These are phyloP conservation scores for Ogataea polymorpha DNA, from an alignment of 805 yeast species.

Conservation along the genomic window DNA sequence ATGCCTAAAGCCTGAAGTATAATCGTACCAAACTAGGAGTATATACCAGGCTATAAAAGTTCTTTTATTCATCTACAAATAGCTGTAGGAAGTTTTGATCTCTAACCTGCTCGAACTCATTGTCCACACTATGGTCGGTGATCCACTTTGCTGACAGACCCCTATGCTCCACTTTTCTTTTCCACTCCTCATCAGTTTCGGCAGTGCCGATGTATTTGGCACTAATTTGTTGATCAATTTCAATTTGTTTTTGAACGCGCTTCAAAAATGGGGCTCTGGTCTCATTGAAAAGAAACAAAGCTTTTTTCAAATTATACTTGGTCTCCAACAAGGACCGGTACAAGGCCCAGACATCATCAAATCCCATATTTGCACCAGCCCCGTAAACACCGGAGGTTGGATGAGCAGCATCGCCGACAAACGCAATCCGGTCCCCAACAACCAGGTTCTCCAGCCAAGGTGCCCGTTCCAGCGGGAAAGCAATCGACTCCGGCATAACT, in stretches of 20 bases:
- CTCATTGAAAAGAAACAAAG: constrained; percentile 5
- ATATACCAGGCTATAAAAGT: too few species aligned
- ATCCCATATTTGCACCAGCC: constrained; percentile 11
- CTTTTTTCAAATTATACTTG: not conserved
- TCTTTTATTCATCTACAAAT: too few species aligned
- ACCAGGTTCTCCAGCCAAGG: constrained; percentile 8
- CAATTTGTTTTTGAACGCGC: constrained; percentile 10
- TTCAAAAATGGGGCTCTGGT: constrained; percentile 9
- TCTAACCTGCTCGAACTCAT: constrained; percentile 6
- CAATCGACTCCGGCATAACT: constrained; percentile 9
- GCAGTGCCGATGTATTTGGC: constrained; percentile 8
- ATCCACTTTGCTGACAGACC: constrained; percentile 8
- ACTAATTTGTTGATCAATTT: constrained; percentile 7
- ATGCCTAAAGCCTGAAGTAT: too few species aligned
- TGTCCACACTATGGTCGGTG: constrained; percentile 9
- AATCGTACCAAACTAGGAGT: too few species aligned
- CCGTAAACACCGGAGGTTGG: constrained; percentile 15
- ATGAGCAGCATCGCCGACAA: constrained; percentile 13
- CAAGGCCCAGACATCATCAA: constrained; percentile 11
- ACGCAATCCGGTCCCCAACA: constrained; percentile 5
- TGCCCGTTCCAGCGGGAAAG: constrained; percentile 9
- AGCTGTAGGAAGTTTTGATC: too few species aligned
- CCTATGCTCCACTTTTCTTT: constrained; percentile 2
- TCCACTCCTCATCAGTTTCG: constrained; percentile 9
- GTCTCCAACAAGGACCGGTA: constrained; percentile 6